Conservation (phyloP, 495 filamentous ascomycete species). For the Halenospora varia region DNA sequence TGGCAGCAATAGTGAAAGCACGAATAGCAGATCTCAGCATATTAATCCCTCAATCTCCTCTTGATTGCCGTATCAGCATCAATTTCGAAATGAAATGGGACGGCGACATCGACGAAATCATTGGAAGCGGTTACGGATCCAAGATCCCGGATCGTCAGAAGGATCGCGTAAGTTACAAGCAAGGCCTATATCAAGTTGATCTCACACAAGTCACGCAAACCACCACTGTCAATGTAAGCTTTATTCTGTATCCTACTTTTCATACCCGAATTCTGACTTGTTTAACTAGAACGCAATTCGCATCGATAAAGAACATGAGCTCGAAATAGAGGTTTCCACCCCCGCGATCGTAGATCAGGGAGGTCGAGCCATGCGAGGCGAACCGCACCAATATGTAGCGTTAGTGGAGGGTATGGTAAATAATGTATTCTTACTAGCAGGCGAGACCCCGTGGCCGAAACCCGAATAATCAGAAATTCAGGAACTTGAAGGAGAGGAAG, state of each 20-base stretch:
- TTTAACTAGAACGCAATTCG: slow-evolving; percentile 8
- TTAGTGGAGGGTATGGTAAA: slow-evolving; percentile 79
- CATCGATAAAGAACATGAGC: slow-evolving; percentile 71
- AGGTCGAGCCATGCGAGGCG: slow-evolving; percentile 45
- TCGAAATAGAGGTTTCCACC: slow-evolving; percentile 79
- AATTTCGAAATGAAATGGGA: slow-evolving; percentile 86
- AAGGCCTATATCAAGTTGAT: slow-evolving; percentile 81
- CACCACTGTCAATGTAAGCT: slow-evolving; percentile 45
- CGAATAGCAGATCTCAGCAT: slow-evolving; percentile 81
- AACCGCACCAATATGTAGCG: slow-evolving; percentile 66
- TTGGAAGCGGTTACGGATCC: slow-evolving; percentile 29
- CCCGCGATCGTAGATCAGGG: slow-evolving; percentile 67
- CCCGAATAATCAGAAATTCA: not conserved
- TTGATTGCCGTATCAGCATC: slow-evolving; percentile 86
- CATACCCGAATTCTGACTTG: not conserved
- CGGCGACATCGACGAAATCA: slow-evolving; percentile 52
- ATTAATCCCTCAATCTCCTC: slow-evolving; percentile 61
- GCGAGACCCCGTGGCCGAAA: slow-evolving; percentile 10
- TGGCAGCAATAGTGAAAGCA: slow-evolving; percentile 85
- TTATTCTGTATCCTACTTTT: not conserved
- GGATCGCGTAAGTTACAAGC: slow-evolving; percentile 83
- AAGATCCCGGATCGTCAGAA: slow-evolving; percentile 61
- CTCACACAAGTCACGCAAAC: slow-evolving; percentile 75
- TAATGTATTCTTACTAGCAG: slow-evolving; percentile 50
- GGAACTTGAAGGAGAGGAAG: not conserved